Conservation (phyloP, 2,329 filamentous ascomycete species). For the Paraconiothyrium sp. region DNA sequence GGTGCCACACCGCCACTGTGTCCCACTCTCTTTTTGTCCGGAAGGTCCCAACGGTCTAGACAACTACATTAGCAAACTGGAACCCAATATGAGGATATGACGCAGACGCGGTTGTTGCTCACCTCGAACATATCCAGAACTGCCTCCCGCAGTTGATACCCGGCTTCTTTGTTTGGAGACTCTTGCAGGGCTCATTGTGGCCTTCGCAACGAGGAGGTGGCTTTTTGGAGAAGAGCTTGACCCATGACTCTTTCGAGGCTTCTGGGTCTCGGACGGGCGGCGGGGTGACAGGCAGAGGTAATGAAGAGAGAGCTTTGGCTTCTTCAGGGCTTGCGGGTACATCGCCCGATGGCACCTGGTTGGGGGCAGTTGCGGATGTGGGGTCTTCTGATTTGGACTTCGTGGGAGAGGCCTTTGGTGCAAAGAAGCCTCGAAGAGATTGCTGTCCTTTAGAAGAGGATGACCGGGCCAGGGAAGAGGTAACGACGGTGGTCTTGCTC, state of each 20-base stretch:
- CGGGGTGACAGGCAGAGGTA: constrained; percentile 7
- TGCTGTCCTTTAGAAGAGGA: constrained; percentile 60
- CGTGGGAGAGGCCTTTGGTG: constrained; percentile 21
- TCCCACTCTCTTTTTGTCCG: constrained; percentile 83
- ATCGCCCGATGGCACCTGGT: constrained; percentile 7
- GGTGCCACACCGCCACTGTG: constrained; percentile 86
- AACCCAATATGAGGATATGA: background rate
- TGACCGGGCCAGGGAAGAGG: constrained; percentile 24
- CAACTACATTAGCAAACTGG: constrained; percentile 15
- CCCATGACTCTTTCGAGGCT: constrained; percentile 80
- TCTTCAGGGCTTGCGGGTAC: background rate
- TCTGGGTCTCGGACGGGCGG: constrained; percentile 36
- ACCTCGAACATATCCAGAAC: constrained; percentile 75
- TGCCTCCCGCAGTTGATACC: constrained; percentile 78
- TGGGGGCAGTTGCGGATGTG: constrained; percentile 12
- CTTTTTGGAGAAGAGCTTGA: constrained; percentile 80
- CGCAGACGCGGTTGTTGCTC: constrained; percentile 37
- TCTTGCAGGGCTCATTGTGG: constrained; percentile 87
- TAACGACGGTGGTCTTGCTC: constrained; percentile 55
- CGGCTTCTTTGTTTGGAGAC: constrained; percentile 84
- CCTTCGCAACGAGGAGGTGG: constrained; percentile 79
- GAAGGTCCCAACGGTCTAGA: constrained; percentile 80
- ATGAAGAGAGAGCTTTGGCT: background rate
- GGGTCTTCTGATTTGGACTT: background rate
- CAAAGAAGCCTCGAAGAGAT: constrained; percentile 83